These are phyloP conservation scores for Pseudofabraea citricarpa DNA, from an alignment of 2,329 filamentous ascomycete species.

Conservation along the genomic window DNA sequence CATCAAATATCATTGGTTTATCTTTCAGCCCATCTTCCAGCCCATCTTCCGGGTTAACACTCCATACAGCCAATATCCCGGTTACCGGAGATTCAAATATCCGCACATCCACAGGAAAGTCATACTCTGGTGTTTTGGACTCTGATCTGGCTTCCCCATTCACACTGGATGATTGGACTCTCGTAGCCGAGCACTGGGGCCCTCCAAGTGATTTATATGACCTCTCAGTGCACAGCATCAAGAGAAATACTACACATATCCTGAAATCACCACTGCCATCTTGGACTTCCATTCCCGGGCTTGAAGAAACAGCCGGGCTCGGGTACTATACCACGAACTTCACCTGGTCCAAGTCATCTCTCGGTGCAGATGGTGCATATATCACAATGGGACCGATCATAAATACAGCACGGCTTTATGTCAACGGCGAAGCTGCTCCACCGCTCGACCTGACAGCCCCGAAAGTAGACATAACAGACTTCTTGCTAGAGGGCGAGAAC, in stretches of 20 bases:
- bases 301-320: constrained; percentile 28
- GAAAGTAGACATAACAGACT: constrained; percentile 1
- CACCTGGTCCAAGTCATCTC: not conserved
- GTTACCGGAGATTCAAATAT: too few species aligned
- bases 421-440: not conserved
- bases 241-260: constrained; percentile 27
- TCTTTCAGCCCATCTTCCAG: too few species aligned
- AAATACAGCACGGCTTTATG: not conserved
- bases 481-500: too few species aligned
- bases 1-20: too few species aligned
- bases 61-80: too few species aligned
- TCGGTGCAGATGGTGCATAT: not conserved
- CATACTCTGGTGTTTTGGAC: too few species aligned
- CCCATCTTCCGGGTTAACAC: too few species aligned
- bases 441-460: constrained; percentile 1
- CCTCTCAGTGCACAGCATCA: constrained; percentile 12
- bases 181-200: constrained; percentile 34
- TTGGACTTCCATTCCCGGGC: constrained; percentile 28
- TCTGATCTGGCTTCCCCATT: not conserved
- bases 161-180: constrained; percentile 25
- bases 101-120: too few species aligned
- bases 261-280: constrained; percentile 25
- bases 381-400: not conserved
- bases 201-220: constrained; percentile 29
- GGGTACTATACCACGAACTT: constrained; percentile 27